phyloP scores from a whole-genome alignment of 192 early-diverging fungal genomes.

The Mortierella claussenii region DNA sequence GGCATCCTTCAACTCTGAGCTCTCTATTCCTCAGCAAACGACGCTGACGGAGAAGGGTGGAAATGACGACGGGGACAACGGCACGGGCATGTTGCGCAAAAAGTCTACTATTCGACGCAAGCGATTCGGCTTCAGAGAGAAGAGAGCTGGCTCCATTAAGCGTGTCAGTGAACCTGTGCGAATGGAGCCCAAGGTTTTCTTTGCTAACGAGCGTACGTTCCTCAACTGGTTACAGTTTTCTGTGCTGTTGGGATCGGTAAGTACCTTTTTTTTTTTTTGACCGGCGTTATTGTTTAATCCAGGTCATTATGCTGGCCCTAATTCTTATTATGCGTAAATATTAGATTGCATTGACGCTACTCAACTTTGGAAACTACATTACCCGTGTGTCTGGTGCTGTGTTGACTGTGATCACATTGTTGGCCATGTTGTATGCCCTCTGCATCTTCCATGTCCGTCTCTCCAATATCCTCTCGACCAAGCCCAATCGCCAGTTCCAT shows the following conservation, averaged over 20 bases:
- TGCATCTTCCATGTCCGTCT: slow-evolving; percentile 80
- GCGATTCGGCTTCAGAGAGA: slow-evolving; percentile 38
- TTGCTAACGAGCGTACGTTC: slow-evolving; percentile 91
- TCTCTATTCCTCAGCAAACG: background rate
- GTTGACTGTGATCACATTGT: slow-evolving; percentile 71
- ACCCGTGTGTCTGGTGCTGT: slow-evolving; percentile 63
- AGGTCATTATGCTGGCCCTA: too few species aligned
- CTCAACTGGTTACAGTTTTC: slow-evolving; percentile 84
- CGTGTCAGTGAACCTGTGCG: slow-evolving; percentile 63
- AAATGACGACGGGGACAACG: background rate
- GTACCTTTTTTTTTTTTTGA: slow-evolving; percentile 6
- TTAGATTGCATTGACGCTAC: slow-evolving; percentile 54
- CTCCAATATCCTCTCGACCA: slow-evolving; percentile 67
- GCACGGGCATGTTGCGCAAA: slow-evolving; percentile 26
- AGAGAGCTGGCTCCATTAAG: slow-evolving; percentile 22
- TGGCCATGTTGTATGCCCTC: slow-evolving; percentile 83
- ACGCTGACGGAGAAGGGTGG: slow-evolving; percentile 23
- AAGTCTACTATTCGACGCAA: slow-evolving; percentile 41
- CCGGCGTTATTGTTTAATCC: background rate
- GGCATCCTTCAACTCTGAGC: slow-evolving; percentile 15
- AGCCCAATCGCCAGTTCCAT: slow-evolving; percentile 77
- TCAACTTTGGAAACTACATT: slow-evolving; percentile 83
- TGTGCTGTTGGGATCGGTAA: slow-evolving; percentile 67
- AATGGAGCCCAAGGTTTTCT: slow-evolving; percentile 88
- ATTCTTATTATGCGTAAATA: too few species aligned